Conservation (phyloP, 352 stramenopile genomes). For the Phytopythium sindhum region DNA sequence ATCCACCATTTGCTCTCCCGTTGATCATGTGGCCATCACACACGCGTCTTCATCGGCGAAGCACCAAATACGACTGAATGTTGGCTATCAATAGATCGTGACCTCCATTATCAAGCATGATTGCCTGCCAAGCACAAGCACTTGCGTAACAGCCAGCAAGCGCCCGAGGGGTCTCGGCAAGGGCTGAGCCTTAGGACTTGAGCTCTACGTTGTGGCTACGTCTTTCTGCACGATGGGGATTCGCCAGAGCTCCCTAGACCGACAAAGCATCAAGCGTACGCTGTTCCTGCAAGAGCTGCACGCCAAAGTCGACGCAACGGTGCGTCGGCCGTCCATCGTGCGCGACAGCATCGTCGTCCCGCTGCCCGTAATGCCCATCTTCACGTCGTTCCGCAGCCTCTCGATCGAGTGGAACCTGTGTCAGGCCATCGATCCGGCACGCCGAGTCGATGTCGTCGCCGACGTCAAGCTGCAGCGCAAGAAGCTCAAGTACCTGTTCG, state of each 20-base stretch:
- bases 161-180: no score
- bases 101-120: no score
- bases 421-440: conserved; percentile 45
- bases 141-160: no score
- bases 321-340: conserved; percentile 21
- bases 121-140: no score
- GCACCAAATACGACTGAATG: no score
- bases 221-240: conserved; percentile 1
- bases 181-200: no score
- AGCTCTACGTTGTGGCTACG: no score
- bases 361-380: conserved; percentile 30
- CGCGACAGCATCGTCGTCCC: conserved; percentile 15
- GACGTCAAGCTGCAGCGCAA: conserved; percentile 52
- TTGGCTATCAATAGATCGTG: neutral
- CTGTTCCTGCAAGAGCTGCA: conserved; percentile 25
- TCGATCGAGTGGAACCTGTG: conserved; percentile 70
- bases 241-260: neutral
- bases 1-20: no score
- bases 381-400: conserved; percentile 44
- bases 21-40: no score
- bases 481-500: conserved; percentile 39
- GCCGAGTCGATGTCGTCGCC: conserved; percentile 49
- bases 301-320: conserved; percentile 12
- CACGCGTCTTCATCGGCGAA: no score
- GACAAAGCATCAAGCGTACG: neutral